Evolutionary conservation across 225 moss, liverwort and hornwort genomes (phyloP).

Genomic region (Sphagnum contortum): DNA sequence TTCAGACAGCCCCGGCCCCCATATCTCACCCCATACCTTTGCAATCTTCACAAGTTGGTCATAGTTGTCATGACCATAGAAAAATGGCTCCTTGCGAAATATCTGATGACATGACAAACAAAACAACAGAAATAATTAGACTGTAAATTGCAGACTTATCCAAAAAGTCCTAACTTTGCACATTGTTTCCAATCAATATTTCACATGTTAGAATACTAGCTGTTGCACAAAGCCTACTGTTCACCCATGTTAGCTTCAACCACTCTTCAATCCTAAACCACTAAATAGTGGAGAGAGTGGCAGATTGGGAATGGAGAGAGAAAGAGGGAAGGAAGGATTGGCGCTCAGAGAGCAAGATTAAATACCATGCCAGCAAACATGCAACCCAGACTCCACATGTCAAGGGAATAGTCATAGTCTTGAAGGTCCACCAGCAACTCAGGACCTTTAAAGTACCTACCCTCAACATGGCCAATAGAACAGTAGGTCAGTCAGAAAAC

Average conservation of each 20-base stretch:
- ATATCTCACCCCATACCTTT: constrained; percentile 13
- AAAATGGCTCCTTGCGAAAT: constrained; percentile 58
- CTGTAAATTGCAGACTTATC: not conserved
- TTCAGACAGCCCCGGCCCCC: too few relatives aligned
- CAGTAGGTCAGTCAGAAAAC: too few relatives aligned
- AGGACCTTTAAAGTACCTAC: constrained; percentile 56
- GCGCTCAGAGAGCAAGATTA: not conserved
- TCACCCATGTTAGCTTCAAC: too few relatives aligned
- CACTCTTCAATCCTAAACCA: not conserved
- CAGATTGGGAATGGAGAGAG: not conserved
- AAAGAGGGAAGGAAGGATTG: not conserved
- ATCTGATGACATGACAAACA: constrained; percentile 14
- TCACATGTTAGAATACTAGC: too few relatives aligned
- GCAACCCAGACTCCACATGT: constrained; percentile 70
- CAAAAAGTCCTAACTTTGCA: not conserved
- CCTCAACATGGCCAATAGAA: too few relatives aligned
- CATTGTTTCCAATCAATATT: too few relatives aligned
- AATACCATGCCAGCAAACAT: constrained; percentile 71
- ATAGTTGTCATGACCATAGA: constrained; percentile 62
- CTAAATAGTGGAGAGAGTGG: not conserved
- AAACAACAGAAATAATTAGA: not conserved
- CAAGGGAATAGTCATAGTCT: constrained; percentile 62
- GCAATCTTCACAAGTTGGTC: constrained; percentile 64
- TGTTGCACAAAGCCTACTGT: too few relatives aligned
- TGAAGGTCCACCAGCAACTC: constrained; percentile 60